These are phyloP conservation scores for Pythium dissotocum DNA, from an alignment of 352 stramenopile species.

Conservation along the genomic window DNA sequence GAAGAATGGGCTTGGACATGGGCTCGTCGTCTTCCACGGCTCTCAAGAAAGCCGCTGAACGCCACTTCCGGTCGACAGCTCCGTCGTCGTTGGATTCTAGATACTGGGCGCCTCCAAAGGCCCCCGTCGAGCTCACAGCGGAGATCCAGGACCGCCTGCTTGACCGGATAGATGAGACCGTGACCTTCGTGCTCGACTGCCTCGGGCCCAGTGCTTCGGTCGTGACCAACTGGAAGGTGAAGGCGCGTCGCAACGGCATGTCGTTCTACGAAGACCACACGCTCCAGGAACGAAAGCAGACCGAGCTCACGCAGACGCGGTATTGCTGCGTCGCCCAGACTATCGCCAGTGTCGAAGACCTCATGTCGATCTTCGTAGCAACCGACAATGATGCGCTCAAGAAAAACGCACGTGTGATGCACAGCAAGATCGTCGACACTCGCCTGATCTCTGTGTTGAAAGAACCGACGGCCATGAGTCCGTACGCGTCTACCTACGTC, in stretches of 20 bases:
- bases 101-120: conserved; percentile 18
- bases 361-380: conserved; percentile 53
- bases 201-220: conserved; percentile 14
- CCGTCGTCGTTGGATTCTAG: conserved; percentile 18
- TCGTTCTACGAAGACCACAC: conserved; percentile 27
- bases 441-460: conserved; percentile 38
- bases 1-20: not conserved
- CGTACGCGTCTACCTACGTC: conserved; percentile 51
- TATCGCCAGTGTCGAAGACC: conserved; percentile 38
- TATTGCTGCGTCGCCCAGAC: conserved; percentile 55
- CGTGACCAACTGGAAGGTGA: conserved; percentile 24
- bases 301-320: conserved; percentile 23
- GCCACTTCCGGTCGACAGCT: conserved; percentile 11
- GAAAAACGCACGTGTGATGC: conserved; percentile 43
- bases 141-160: conserved; percentile 4
- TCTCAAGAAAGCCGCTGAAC: conserved; percentile 17
- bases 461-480: conserved; percentile 21
- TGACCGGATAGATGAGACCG: conserved; percentile 15
- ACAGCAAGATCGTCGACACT: conserved; percentile 47
- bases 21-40: conserved; percentile 1
- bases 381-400: conserved; percentile 34
- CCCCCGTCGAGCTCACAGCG: conserved; percentile 4
- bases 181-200: conserved; percentile 23
- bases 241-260: conserved; percentile 20
- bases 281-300: conserved; percentile 14